A percentile compares a stretch with the other conserved stretches of the same genome.
phyloP scores from a whole-genome alignment of 345 rosid species.

The Trapa incisa region DNA sequence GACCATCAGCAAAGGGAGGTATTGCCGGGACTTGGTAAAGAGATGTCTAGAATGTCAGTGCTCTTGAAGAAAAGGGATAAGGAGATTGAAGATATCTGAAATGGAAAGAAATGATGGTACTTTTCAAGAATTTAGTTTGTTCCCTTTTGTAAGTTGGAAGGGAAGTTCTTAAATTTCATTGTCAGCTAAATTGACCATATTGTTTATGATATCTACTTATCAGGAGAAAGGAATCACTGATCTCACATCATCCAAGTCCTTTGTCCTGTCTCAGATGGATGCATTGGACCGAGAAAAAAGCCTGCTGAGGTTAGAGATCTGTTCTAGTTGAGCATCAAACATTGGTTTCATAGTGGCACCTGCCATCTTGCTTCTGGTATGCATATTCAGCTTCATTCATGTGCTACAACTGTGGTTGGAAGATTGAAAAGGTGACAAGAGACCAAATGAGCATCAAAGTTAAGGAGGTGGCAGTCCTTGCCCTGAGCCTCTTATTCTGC shows the following conservation, averaged over 20 bases:
- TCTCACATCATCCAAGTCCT: slow-evolving; percentile 51
- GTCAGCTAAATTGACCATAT: background rate
- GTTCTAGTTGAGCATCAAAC: background rate
- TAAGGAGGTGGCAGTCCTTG: slow-evolving; percentile 55
- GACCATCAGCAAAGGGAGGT: slow-evolving; percentile 42
- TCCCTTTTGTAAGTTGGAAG: background rate
- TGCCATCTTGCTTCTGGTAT: background rate
- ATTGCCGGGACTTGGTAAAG: slow-evolving; percentile 45
- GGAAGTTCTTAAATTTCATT: background rate
- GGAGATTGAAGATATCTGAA: slow-evolving; percentile 41
- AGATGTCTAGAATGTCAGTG: slow-evolving; percentile 32
- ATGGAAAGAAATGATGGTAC: slow-evolving; percentile 62
- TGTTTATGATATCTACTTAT: background rate
- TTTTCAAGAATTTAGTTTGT: background rate
- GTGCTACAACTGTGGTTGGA: slow-evolving; percentile 18
- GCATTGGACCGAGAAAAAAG: slow-evolving; percentile 46
- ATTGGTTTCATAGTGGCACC: background rate
- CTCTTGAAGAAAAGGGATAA: slow-evolving; percentile 43
- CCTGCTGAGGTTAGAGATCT: slow-evolving; percentile 50
- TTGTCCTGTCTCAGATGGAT: slow-evolving; percentile 43
- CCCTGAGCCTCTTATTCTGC: slow-evolving; percentile 50
- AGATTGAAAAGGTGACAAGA: slow-evolving; percentile 43
- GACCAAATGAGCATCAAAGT: slow-evolving; percentile 49
- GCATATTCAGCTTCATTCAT: background rate
- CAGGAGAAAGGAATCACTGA: slow-evolving; percentile 51